Percentiles rank a stretch among this genome's conserved stretches.
phyloP scores from a whole-genome alignment of 2,329 filamentous ascomycete genomes.

The Verticillium longisporum region DNA sequence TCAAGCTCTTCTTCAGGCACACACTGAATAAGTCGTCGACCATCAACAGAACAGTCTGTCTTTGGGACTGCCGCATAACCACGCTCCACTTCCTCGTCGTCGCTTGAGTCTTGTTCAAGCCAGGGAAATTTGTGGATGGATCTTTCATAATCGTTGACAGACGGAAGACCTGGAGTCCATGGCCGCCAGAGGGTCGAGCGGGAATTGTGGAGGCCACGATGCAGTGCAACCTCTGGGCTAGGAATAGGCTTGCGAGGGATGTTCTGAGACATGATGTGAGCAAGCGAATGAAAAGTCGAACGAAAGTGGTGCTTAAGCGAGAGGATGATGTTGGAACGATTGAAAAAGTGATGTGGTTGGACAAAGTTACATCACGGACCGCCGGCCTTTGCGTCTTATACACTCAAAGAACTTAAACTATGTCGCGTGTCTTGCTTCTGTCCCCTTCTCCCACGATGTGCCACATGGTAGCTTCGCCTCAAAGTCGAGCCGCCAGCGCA shows the following conservation, averaged over 20 bases:
- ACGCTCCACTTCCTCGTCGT: conserved; percentile 3
- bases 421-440: not conserved
- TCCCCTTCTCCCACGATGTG: not conserved
- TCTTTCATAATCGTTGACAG: conserved; percentile 18
- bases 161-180: conserved; percentile 17
- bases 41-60: not conserved
- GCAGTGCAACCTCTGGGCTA: not conserved
- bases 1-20: not conserved
- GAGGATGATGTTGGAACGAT: not conserved
- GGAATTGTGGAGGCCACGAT: conserved; percentile 9
- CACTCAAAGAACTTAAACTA: not conserved
- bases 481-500: not conserved
- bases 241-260: conserved; percentile 8
- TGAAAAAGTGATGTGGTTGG: not conserved
- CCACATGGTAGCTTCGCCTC: not conserved
- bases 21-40: not conserved
- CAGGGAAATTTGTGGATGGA: conserved; percentile 21
- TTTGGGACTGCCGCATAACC: conserved; percentile 1
- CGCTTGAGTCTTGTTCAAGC: conserved; percentile 8
- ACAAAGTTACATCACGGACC: not conserved
- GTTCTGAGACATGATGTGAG: not conserved
- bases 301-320: not conserved
- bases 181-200: conserved; percentile 20
- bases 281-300: conserved; percentile 3
- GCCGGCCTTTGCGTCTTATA: not conserved